phyloP scores from a whole-genome alignment of 2,329 filamentous ascomycete genomes.

The Diaporthe destruens region DNA sequence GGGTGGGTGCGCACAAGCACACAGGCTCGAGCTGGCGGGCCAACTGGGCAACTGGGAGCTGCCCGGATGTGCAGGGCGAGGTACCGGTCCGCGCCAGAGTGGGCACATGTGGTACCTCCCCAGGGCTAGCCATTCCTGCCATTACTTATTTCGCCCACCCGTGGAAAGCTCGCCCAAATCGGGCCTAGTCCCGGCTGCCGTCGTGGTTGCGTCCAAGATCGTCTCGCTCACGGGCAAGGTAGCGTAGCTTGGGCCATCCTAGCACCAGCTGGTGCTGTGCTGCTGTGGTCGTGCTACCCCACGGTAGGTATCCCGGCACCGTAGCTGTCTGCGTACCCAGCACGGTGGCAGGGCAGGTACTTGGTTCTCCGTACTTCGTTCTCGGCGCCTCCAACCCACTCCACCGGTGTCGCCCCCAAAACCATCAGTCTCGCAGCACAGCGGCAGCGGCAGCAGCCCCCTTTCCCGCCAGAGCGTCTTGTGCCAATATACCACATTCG shows the following conservation, averaged over 20 bases:
- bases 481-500: no score
- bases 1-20: constrained; percentile 27
- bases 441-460: neutral
- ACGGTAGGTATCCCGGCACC: neutral
- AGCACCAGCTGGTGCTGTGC: neutral
- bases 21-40: neutral
- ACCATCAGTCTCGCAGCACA: neutral
- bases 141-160: constrained; percentile 26
- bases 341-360: constrained; percentile 5
- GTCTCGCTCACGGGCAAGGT: constrained; percentile 3
- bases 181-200: constrained; percentile 20
- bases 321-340: constrained; percentile 2
- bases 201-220: constrained; percentile 30
- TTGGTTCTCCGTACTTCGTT: no score
- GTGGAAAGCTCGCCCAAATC: constrained; percentile 1
- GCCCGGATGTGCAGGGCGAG: constrained; percentile 2
- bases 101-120: constrained; percentile 21
- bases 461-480: constrained; percentile 11
- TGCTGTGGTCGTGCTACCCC: neutral
- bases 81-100: constrained; percentile 2
- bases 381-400: neutral
- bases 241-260: constrained; percentile 8
- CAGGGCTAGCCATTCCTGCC: constrained; percentile 16
- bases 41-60: constrained; percentile 16
- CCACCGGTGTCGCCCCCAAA: constrained; percentile 30